These are phyloP conservation scores for Ascocoryne sarcoides DNA, from an alignment of 2,329 filamentous ascomycete species.

Conservation along the genomic window DNA sequence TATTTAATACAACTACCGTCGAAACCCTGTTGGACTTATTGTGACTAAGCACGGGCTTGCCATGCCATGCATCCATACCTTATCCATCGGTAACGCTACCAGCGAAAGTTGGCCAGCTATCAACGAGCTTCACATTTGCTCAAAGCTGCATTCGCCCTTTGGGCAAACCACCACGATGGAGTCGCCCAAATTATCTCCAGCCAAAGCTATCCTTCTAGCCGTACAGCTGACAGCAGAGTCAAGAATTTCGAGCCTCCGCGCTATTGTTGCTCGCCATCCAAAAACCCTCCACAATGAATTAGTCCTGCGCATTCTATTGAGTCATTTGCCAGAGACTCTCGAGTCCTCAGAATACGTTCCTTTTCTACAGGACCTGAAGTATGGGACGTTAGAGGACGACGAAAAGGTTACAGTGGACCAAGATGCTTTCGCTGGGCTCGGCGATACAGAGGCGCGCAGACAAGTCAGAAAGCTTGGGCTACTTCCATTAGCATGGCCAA, in stretches of 20 bases:
- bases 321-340: conserved; percentile 65
- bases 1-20: no score
- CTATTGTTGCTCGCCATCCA: conserved; percentile 47
- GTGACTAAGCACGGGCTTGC: no score
- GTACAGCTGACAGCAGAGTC: conserved; percentile 59
- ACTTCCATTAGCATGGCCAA: conserved; percentile 44
- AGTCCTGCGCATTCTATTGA: conserved; percentile 64
- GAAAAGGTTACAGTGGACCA: conserved; percentile 41
- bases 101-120: conserved; percentile 12
- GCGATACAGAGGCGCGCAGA: conserved; percentile 55
- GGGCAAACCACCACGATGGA: conserved; percentile 22
- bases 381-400: conserved; percentile 21
- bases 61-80: no score
- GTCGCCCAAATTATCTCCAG: conserved; percentile 43
- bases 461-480: conserved; percentile 56
- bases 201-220: conserved; percentile 65
- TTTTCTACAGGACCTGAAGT: conserved; percentile 47
- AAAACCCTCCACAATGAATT: conserved; percentile 54
- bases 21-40: no score
- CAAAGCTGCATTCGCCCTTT: conserved; percentile 5
- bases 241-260: conserved; percentile 54
- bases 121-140: conserved; percentile 1
- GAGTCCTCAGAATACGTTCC: conserved; percentile 53
- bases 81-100: no score
- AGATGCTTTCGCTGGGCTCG: conserved; percentile 46